A percentile compares a stretch with the other conserved stretches of the same genome.
phyloP scores from a whole-genome alignment of 2,329 filamentous ascomycete genomes.

The Chalaropsis thielavioides region DNA sequence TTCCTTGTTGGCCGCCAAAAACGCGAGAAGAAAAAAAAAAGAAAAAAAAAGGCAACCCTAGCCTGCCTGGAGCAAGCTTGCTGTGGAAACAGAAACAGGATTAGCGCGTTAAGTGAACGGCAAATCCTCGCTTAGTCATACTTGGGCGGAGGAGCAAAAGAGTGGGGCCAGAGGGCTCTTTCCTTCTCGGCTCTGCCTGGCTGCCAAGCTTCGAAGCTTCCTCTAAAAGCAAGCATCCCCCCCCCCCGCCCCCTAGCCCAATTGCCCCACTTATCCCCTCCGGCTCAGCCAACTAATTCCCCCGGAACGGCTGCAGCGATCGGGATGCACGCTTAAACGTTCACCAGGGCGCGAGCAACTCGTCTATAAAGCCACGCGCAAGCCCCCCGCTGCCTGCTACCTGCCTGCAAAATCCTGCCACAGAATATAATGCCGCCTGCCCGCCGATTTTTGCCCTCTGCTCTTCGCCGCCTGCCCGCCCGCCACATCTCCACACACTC shows the following conservation, averaged over 20 bases:
- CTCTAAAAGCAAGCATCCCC: too few relatives aligned
- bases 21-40: constrained; percentile 16
- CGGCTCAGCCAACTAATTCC: not conserved
- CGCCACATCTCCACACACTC: not conserved
- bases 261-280: not conserved
- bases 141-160: not conserved
- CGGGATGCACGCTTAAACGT: constrained; percentile 5
- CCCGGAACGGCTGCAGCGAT: not conserved
- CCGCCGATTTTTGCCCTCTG: not conserved
- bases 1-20: not conserved
- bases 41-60: not conserved
- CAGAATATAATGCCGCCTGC: not conserved
- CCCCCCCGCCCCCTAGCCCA: too few relatives aligned
- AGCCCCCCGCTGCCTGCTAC: not conserved
- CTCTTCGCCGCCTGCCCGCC: constrained; percentile 1
- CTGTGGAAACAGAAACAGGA: not conserved
- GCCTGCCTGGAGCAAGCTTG: not conserved
- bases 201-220: not conserved
- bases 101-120: not conserved
- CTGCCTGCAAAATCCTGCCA: not conserved
- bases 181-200: not conserved
- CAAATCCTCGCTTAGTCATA: not conserved
- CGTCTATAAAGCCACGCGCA: not conserved
- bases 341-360: not conserved
- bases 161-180: not conserved